Percentiles rank a stretch among this genome's conserved stretches.
phyloP scores from a whole-genome alignment of 192 early-diverging fungal species.

The Coemansia sp. region DNA sequence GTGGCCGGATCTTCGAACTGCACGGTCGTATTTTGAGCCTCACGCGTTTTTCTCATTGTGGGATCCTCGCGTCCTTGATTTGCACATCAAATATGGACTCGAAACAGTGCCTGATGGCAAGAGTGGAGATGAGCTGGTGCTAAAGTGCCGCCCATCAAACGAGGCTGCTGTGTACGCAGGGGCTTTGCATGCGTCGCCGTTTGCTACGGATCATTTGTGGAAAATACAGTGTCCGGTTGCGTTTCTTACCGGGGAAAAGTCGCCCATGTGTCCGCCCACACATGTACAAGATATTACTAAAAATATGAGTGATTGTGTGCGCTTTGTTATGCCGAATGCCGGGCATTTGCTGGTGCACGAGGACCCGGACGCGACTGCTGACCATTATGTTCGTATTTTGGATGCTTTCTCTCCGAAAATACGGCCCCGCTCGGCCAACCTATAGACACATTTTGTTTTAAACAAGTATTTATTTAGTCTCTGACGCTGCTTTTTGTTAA shows the following conservation, averaged over 20 bases:
- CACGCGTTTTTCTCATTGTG: constrained; percentile 35
- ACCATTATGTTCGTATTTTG: constrained; percentile 19
- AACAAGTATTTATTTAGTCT: no score
- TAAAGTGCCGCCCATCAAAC: constrained; percentile 44
- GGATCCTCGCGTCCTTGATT: constrained; percentile 33
- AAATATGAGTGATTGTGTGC: constrained; percentile 20
- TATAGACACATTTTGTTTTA: constrained; percentile 3
- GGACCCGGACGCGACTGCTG: constrained; percentile 21
- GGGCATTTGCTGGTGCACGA: constrained; percentile 42
- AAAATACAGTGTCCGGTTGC: constrained; percentile 28
- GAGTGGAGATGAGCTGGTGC: background rate
- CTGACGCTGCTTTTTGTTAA: no score
- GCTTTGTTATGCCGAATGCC: constrained; percentile 20
- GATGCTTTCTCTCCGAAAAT: constrained; percentile 19
- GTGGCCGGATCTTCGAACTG: constrained; percentile 17
- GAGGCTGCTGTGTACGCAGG: constrained; percentile 36
- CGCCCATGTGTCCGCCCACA: constrained; percentile 8
- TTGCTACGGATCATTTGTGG: constrained; percentile 15
- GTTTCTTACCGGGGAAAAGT: constrained; percentile 40
- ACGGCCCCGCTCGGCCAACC: background rate
- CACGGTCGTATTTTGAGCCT: constrained; percentile 31
- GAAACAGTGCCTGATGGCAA: background rate
- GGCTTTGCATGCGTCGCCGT: constrained; percentile 14
- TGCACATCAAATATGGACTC: constrained; percentile 34
- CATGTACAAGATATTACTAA: constrained; percentile 21